Conservation (phyloP, 1,284 basidiomycete genomes). For the Lignosus rhinocerotis region DNA sequence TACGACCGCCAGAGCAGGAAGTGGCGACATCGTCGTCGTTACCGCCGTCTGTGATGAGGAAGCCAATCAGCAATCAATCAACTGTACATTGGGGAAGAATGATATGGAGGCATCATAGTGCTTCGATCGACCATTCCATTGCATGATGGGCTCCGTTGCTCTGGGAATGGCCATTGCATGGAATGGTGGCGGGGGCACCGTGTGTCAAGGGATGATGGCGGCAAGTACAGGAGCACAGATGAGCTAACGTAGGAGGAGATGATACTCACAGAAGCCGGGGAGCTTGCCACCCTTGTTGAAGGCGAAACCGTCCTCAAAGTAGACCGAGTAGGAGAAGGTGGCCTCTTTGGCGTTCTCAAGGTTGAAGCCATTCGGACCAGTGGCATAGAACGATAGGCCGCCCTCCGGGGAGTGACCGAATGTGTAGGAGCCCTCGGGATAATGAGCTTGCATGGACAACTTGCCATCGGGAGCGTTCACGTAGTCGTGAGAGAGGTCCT, state of each 20-base stretch:
- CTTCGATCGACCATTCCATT: no score
- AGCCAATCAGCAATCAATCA: background rate
- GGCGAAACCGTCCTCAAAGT: slow-evolving; percentile 55
- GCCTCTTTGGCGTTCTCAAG: slow-evolving; percentile 49
- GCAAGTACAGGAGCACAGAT: background rate
- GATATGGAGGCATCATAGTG: no score
- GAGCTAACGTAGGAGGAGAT: background rate
- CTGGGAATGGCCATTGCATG: no score
- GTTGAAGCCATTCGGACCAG: slow-evolving; percentile 42
- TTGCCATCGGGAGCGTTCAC: slow-evolving; percentile 48
- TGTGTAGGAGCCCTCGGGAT: slow-evolving; percentile 58
- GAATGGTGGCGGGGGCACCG: background rate
- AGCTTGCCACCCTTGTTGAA: slow-evolving; percentile 38
- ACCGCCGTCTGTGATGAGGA: slow-evolving; percentile 46
- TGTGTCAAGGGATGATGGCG: background rate
- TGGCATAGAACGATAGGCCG: slow-evolving; percentile 66
- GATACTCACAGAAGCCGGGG: slow-evolving; percentile 33
- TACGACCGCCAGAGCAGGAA: slow-evolving; percentile 54
- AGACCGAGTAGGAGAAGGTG: slow-evolving; percentile 58
- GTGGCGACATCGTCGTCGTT: slow-evolving; percentile 42
- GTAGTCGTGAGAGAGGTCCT: slow-evolving; percentile 41
- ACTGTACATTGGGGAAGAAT: no score
- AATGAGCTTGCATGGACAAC: slow-evolving; percentile 52
- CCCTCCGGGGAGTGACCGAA: slow-evolving; percentile 55
- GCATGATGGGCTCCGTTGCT: no score